Percentiles rank a stretch among this genome's conserved stretches.
These are phyloP conservation scores for Colletotrichum sp. DNA, from an alignment of 2,329 filamentous ascomycete genomes.

Conservation along the genomic window DNA sequence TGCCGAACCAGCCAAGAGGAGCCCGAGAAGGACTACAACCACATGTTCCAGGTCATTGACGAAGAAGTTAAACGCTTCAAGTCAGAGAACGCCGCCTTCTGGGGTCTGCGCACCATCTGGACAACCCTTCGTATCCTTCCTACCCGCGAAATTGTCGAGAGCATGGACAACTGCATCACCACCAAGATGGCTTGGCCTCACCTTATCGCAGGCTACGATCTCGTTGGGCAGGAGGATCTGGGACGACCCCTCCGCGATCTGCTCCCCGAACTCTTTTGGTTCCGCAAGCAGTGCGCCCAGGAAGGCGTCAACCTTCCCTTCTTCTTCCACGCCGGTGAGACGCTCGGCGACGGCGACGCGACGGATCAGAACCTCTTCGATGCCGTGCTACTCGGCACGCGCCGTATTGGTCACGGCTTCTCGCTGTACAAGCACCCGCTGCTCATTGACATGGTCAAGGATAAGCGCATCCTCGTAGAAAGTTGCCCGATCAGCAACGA, in stretches of 20 bases:
- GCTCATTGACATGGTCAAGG: conserved; percentile 79
- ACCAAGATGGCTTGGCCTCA: conserved; percentile 76
- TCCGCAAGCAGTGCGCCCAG: conserved; percentile 76
- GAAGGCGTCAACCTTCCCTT: conserved; percentile 80
- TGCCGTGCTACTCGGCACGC: conserved; percentile 77
- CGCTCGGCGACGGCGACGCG: conserved; percentile 54
- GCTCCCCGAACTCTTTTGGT: conserved; percentile 83
- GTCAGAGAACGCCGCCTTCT: conserved; percentile 65
- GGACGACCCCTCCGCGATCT: conserved; percentile 75
- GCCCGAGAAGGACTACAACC: conserved; percentile 65
- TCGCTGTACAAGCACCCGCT: conserved; percentile 84
- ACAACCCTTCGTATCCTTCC: conserved; percentile 68
- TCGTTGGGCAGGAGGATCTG: conserved; percentile 81
- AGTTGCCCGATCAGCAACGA: conserved; percentile 85
- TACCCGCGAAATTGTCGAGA: conserved; percentile 70
- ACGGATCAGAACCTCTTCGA: conserved; percentile 71
- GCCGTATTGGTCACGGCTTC: conserved; percentile 82
- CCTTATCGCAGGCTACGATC: conserved; percentile 79
- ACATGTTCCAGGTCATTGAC: conserved; percentile 70
- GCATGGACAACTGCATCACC: conserved; percentile 81
- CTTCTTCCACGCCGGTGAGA: conserved; percentile 88
- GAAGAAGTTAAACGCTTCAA: conserved; percentile 79
- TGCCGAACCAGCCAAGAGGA: conserved; percentile 61
- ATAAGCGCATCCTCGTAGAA: conserved; percentile 81
- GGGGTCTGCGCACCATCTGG: conserved; percentile 81